These are phyloP conservation scores for Neofusicoccum cordaticola DNA, from an alignment of 2,329 filamentous ascomycete species.

Conservation along the genomic window DNA sequence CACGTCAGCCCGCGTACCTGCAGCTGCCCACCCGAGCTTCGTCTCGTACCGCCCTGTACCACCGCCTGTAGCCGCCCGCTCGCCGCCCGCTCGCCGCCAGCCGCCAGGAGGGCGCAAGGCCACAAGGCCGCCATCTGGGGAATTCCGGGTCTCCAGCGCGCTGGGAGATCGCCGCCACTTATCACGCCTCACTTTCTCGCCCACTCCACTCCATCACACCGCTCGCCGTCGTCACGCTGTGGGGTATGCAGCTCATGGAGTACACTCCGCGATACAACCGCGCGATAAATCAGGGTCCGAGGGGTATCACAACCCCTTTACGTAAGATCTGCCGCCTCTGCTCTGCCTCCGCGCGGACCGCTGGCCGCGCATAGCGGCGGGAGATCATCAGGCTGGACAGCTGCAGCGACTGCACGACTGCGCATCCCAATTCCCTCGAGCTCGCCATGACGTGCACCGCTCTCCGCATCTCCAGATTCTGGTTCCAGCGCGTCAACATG, in stretches of 20 bases:
- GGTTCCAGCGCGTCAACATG: neutral
- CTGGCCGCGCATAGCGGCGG: neutral
- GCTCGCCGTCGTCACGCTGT: conserved; percentile 1
- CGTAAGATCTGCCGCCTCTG: conserved; percentile 6
- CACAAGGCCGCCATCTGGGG: neutral
- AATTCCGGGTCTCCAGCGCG: neutral
- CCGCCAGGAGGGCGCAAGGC: neutral
- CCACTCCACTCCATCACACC: neutral
- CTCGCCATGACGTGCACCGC: neutral
- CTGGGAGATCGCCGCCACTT: neutral
- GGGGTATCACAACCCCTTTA: conserved; percentile 7
- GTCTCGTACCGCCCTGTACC: neutral
- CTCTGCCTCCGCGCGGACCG: conserved; percentile 3
- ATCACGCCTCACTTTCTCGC: neutral
- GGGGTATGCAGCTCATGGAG: conserved; percentile 4
- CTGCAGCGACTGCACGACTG: neutral
- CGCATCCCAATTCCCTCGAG: conserved; percentile 3
- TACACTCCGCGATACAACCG: neutral
- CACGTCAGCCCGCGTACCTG: conserved; percentile 12
- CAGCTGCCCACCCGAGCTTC: neutral
- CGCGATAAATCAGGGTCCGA: conserved; percentile 11
- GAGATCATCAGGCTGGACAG: neutral
- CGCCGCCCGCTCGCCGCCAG: neutral
- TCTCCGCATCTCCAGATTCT: conserved; percentile 9
- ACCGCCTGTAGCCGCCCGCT: neutral